Evolutionary conservation across 2,329 filamentous ascomycete genomes (phyloP).

Genomic region (Xylaria sp.): DNA sequence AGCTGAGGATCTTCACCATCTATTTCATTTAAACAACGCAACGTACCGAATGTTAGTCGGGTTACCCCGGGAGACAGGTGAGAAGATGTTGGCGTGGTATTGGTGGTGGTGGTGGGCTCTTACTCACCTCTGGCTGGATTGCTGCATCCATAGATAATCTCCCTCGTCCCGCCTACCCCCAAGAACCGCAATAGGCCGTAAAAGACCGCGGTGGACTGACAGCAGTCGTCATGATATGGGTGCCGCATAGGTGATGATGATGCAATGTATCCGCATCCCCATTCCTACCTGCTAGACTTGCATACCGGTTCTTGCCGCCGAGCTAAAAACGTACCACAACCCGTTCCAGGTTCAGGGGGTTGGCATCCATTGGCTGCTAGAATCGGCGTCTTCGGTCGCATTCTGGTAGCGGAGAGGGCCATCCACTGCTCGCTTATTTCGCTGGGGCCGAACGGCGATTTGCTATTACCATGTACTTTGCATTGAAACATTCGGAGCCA

Average conservation of each 20-base stretch:
- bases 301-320: background rate
- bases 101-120: background rate
- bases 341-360: background rate
- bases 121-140: background rate
- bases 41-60: background rate
- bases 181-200: background rate
- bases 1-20: no score
- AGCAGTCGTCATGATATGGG: conserved; percentile 5
- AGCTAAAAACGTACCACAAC: conserved; percentile 10
- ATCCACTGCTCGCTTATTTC: background rate
- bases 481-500: no score
- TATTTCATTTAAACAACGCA: conserved; percentile 5
- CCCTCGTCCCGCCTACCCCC: no score
- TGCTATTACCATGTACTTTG: no score
- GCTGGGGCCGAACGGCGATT: no score
- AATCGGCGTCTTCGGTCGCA: conserved; percentile 5
- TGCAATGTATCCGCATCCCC: conserved; percentile 17
- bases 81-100: background rate
- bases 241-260: conserved; percentile 20
- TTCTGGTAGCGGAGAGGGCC: background rate
- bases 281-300: background rate
- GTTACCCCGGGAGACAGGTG: background rate
- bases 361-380: conserved; percentile 8
- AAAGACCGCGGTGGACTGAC: conserved; percentile 20
- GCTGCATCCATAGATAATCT: background rate